Percentiles rank a stretch among this genome's conserved stretches.
Evolutionary conservation across 2,329 filamentous ascomycete species (phyloP).

Genomic region (Cladorrhinum sp.): DNA sequence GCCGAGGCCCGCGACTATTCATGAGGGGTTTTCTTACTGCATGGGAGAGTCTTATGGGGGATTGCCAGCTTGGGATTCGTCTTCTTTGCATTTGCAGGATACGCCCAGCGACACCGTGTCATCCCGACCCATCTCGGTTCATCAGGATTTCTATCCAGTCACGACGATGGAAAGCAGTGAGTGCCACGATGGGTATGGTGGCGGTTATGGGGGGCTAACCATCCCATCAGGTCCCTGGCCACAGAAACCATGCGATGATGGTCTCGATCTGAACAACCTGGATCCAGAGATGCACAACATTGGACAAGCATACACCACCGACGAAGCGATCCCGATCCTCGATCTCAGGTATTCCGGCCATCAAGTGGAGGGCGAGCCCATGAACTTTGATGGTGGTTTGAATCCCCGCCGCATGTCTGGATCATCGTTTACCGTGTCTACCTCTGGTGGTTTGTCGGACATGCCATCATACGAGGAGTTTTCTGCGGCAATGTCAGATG

Average conservation of each 20-base stretch:
- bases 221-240: slow-evolving; percentile 44
- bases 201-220: slow-evolving; percentile 19
- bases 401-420: slow-evolving; percentile 65
- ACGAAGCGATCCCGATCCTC: slow-evolving; percentile 61
- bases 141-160: slow-evolving; percentile 55
- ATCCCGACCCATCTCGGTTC: slow-evolving; percentile 54
- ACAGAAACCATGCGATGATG: slow-evolving; percentile 56
- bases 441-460: slow-evolving; percentile 61
- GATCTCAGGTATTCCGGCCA: slow-evolving; percentile 53
- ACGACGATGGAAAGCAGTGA: slow-evolving; percentile 50
- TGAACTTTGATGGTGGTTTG: slow-evolving; percentile 51
- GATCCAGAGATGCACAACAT: slow-evolving; percentile 57
- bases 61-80: slow-evolving; percentile 57
- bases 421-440: slow-evolving; percentile 72
- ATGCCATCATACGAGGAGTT: slow-evolving; percentile 71
- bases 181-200: slow-evolving; percentile 27
- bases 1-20: slow-evolving; percentile 57
- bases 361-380: slow-evolving; percentile 48
- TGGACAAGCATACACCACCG: slow-evolving; percentile 60
- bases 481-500: slow-evolving; percentile 63
- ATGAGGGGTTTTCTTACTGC: slow-evolving; percentile 60
- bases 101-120: slow-evolving; percentile 51
- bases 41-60: slow-evolving; percentile 52
- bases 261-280: slow-evolving; percentile 52
- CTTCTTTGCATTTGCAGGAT: slow-evolving; percentile 49